Conservation (phyloP, 306 rosid species). For the Geum urbanum region DNA sequence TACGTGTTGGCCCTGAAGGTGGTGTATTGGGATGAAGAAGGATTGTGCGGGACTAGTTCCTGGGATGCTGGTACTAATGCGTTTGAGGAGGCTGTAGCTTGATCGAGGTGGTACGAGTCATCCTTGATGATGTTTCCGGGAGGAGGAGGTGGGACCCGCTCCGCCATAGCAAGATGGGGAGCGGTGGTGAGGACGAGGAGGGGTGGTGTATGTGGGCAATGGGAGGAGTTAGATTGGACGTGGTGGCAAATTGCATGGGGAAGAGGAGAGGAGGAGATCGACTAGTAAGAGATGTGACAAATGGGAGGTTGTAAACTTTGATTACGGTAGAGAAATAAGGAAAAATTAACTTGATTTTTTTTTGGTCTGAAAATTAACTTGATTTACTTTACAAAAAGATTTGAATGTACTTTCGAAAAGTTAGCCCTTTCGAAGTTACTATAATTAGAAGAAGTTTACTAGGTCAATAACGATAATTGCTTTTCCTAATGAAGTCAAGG, state of each 20-base stretch:
- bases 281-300: background rate
- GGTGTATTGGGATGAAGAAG: background rate
- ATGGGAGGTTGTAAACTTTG: slow-evolving; percentile 6
- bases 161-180: slow-evolving; percentile 70
- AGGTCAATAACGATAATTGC: background rate
- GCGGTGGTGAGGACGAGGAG: slow-evolving; percentile 26
- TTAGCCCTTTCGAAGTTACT: background rate
- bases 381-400: too few species aligned
- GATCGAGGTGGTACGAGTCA: background rate
- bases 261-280: background rate
- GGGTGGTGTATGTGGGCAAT: slow-evolving; percentile 6
- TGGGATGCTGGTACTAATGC: background rate
- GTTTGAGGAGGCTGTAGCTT: background rate
- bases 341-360: background rate
- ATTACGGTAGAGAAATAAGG: background rate
- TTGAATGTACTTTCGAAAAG: too few species aligned
- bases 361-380: background rate
- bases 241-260: slow-evolving; percentile 32
- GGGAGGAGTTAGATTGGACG: slow-evolving; percentile 15
- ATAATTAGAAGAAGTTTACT: slow-evolving; percentile 4
- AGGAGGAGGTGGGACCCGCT: slow-evolving; percentile 38
- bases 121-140: background rate
- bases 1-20: slow-evolving; percentile 33
- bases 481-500: background rate
- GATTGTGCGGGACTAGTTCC: background rate